phyloP scores from a whole-genome alignment of 768 basidiomycete genomes.

The Serendipita vermifera region DNA sequence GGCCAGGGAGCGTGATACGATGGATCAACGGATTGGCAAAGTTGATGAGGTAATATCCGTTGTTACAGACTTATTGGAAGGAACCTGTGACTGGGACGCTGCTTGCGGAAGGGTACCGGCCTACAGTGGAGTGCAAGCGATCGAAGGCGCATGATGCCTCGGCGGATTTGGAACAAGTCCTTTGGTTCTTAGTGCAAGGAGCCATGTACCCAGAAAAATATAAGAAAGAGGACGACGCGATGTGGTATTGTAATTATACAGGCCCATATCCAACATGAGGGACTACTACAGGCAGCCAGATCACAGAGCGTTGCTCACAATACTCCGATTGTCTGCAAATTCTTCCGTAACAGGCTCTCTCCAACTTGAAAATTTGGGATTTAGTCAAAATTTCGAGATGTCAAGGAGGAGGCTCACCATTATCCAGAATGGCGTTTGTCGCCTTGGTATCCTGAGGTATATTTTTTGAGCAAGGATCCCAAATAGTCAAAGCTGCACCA shows the following conservation, averaged over 20 bases:
- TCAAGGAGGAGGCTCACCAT: neutral
- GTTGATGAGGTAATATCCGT: constrained; percentile 80
- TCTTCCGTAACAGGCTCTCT: constrained; percentile 4
- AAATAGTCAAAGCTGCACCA: constrained; percentile 18
- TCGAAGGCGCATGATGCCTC: constrained; percentile 28
- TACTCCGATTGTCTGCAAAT: constrained; percentile 1
- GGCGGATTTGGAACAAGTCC: too few species aligned
- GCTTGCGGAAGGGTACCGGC: constrained; percentile 57
- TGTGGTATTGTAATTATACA: neutral
- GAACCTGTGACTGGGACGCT: constrained; percentile 60
- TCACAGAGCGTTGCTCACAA: neutral
- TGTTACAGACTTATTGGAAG: constrained; percentile 66
- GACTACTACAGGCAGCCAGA: too few species aligned
- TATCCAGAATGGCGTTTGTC: constrained; percentile 7
- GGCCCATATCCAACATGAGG: too few species aligned
- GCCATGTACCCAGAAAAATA: neutral
- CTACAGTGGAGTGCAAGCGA: constrained; percentile 84
- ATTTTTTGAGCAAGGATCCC: neutral
- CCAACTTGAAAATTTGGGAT: neutral
- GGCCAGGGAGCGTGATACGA: constrained; percentile 83
- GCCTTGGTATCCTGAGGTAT: constrained; percentile 1
- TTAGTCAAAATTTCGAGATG: neutral
- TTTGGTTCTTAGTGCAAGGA: too few species aligned
- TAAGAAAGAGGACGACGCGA: neutral
- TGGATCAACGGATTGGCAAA: constrained; percentile 76